A percentile compares a stretch with the other conserved stretches of the same genome.
These are phyloP conservation scores for Funneliformis caledonium DNA, from an alignment of 371 early-diverging fungal genomes.

Conservation along the genomic window DNA sequence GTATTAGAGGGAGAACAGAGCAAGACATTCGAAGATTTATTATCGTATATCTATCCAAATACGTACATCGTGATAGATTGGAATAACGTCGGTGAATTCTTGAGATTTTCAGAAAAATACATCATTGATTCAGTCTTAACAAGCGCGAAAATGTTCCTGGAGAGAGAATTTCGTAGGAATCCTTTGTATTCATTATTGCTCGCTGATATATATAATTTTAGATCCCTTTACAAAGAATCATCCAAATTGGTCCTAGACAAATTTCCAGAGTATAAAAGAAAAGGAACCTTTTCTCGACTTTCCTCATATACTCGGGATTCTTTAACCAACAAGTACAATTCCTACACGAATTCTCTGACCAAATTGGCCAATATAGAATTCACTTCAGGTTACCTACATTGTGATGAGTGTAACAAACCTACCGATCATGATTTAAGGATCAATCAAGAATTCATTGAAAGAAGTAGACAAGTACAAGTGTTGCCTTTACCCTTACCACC, in stretches of 20 bases:
- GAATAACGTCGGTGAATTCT: conserved; percentile 61
- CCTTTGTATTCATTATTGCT: conserved; percentile 8
- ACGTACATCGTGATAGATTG: conserved; percentile 64
- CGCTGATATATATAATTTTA: conserved; percentile 14
- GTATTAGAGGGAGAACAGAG: neutral
- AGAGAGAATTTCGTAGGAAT: conserved; percentile 1
- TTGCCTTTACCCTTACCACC: conserved; percentile 11
- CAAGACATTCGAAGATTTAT: conserved; percentile 16
- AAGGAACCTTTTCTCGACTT: neutral
- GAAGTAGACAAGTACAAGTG: conserved; percentile 11
- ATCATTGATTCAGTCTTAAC: neutral
- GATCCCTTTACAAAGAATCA: conserved; percentile 11
- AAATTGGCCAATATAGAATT: conserved; percentile 51
- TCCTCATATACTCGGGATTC: neutral
- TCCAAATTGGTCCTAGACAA: conserved; percentile 21
- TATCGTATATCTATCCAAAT: conserved; percentile 19
- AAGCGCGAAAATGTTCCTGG: conserved; percentile 9
- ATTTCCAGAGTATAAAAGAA: conserved; percentile 19
- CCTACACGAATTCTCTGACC: conserved; percentile 56
- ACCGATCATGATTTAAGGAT: conserved; percentile 4
- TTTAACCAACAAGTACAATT: neutral
- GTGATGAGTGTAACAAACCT: neutral
- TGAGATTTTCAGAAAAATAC: conserved; percentile 27
- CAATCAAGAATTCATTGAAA: conserved; percentile 3
- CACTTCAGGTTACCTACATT: conserved; percentile 11